Percentiles rank a stretch among this genome's conserved stretches.
Evolutionary conservation across 2,329 filamentous ascomycete species (phyloP).

Genomic region (Juglanconis oblonga): DNA sequence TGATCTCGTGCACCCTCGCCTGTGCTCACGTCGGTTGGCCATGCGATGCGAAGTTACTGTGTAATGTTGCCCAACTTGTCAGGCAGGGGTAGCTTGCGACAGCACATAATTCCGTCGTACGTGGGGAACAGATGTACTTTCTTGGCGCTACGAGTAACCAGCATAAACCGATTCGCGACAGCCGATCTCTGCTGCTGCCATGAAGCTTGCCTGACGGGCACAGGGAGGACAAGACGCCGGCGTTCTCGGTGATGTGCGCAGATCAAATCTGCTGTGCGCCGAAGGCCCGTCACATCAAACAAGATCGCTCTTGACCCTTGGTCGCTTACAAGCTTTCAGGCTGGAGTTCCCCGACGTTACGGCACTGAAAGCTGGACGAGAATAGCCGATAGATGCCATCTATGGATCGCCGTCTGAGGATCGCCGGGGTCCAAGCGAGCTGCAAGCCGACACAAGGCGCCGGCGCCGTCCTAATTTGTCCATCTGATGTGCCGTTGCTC

Average conservation of each 20-base stretch:
- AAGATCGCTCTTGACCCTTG: slow-evolving; percentile 2
- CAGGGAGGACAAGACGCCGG: slow-evolving; percentile 9
- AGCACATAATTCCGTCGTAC: slow-evolving; percentile 5
- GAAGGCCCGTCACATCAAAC: slow-evolving; percentile 11
- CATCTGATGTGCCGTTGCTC: slow-evolving; percentile 17
- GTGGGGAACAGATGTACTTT: not conserved
- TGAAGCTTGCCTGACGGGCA: slow-evolving; percentile 1
- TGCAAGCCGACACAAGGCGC: not conserved
- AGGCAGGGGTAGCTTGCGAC: slow-evolving; percentile 15
- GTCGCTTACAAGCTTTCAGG: not conserved
- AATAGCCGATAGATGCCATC: slow-evolving; percentile 1
- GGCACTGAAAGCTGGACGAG: not conserved
- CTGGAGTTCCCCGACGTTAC: not conserved
- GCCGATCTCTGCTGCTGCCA: slow-evolving; percentile 9
- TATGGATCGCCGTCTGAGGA: not conserved
- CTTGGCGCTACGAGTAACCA: not conserved
- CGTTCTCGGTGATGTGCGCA: slow-evolving; percentile 3
- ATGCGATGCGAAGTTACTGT: slow-evolving; percentile 8
- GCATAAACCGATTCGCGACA: slow-evolving; percentile 9
- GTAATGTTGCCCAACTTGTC: slow-evolving; percentile 13
- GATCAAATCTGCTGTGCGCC: slow-evolving; percentile 7
- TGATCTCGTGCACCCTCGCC: not conserved
- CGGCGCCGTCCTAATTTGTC: slow-evolving; percentile 5
- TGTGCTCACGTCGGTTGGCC: slow-evolving; percentile 5
- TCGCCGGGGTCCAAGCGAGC: not conserved